These are phyloP conservation scores for Bipolaris bicolor DNA, from an alignment of 2,329 filamentous ascomycete species.

Conservation along the genomic window DNA sequence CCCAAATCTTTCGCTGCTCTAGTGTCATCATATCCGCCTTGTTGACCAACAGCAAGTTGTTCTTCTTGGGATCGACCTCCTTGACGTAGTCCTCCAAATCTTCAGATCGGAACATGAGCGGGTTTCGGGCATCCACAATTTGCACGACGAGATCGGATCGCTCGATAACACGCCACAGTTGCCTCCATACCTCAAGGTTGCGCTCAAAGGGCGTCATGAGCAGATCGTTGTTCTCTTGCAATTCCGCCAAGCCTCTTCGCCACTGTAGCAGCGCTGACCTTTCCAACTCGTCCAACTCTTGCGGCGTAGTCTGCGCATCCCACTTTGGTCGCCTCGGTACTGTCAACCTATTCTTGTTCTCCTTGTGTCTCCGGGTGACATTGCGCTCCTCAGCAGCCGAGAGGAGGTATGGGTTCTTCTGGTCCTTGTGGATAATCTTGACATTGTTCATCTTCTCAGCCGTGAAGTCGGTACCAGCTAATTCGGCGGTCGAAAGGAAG, in stretches of 20 bases:
- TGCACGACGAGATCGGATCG: slow-evolving; percentile 94
- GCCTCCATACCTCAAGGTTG: slow-evolving; percentile 96
- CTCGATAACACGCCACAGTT: slow-evolving; percentile 97
- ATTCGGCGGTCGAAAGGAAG: slow-evolving; percentile 91
- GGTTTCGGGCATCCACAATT: slow-evolving; percentile 97
- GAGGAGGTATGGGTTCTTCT: slow-evolving; percentile 92
- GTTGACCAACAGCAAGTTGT: slow-evolving; percentile 92
- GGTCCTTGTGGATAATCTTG: slow-evolving; percentile 96
- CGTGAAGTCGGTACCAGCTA: slow-evolving; percentile 98
- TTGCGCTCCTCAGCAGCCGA: slow-evolving; percentile 82
- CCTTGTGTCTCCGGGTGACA: slow-evolving; percentile 78
- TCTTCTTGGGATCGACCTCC: slow-evolving; percentile 84
- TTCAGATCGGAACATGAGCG: slow-evolving; percentile 89
- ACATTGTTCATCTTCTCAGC: slow-evolving; percentile 99
- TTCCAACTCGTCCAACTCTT: slow-evolving; percentile 80
- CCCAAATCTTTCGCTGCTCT: slow-evolving; percentile 82
- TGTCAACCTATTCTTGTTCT: slow-evolving; percentile 78
- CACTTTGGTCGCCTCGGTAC: slow-evolving; percentile 89
- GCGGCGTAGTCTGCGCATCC: slow-evolving; percentile 83
- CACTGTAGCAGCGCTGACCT: slow-evolving; percentile 82
- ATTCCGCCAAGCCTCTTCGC: slow-evolving; percentile 86
- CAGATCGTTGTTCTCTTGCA: slow-evolving; percentile 92
- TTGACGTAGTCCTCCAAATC: slow-evolving; percentile 95
- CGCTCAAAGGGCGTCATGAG: slow-evolving; percentile 98
- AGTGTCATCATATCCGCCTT: slow-evolving; percentile 99